These are phyloP conservation scores for Rhizoclosmatium globosum DNA, from an alignment of 192 early-diverging fungal genomes.

Conservation along the genomic window DNA sequence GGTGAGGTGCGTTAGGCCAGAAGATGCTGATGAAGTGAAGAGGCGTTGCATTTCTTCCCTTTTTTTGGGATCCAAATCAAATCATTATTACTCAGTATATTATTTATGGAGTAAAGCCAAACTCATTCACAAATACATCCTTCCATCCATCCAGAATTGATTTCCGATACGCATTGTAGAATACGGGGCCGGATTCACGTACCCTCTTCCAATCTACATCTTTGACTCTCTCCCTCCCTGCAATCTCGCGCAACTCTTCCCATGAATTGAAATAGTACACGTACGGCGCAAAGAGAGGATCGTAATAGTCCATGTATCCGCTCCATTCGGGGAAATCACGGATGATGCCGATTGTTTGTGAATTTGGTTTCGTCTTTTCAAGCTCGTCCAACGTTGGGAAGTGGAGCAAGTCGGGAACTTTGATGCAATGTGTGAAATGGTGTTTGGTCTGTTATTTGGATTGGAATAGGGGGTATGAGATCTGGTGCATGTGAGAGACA, in stretches of 20 bases:
- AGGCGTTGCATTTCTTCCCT: not conserved
- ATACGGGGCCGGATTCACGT: not conserved
- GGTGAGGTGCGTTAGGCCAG: not conserved
- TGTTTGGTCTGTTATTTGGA: not conserved
- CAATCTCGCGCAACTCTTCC: constrained; percentile 2
- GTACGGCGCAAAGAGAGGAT: not conserved
- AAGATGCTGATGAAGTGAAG: not conserved
- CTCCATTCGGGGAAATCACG: constrained; percentile 20
- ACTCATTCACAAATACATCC: not conserved
- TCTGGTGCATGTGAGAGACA: not conserved
- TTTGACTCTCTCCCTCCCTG: not conserved
- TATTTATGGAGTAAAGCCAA: not conserved
- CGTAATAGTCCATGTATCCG: constrained; percentile 10
- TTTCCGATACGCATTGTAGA: not conserved
- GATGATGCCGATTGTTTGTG: not conserved
- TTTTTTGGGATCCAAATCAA: not conserved
- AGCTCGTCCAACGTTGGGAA: not conserved
- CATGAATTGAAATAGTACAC: constrained; percentile 25
- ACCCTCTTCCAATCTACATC: not conserved
- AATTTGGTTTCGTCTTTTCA: not conserved
- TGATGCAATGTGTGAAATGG: constrained; percentile 26
- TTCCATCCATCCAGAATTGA: constrained; percentile 1
- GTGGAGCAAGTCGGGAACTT: not conserved
- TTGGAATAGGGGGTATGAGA: not conserved
- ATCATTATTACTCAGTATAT: not conserved